These are phyloP conservation scores for Debaryomyces psychrophilus DNA, from an alignment of 1,139 yeast species.

Conservation along the genomic window DNA sequence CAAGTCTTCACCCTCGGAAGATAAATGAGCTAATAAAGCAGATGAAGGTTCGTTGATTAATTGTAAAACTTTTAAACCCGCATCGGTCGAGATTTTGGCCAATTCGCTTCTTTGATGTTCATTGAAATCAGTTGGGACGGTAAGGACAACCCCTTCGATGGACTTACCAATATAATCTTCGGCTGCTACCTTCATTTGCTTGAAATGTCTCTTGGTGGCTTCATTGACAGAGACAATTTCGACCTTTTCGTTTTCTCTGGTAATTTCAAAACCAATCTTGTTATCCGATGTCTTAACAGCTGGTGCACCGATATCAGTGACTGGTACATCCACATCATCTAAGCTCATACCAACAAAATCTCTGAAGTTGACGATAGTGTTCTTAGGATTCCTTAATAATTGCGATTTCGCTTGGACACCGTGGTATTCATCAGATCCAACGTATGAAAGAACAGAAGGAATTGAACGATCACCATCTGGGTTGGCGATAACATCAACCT, in stretches of 20 bases:
- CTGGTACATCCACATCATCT: constrained; percentile 66
- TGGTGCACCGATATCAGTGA: constrained; percentile 66
- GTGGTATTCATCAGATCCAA: constrained; percentile 93
- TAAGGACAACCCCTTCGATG: constrained; percentile 81
- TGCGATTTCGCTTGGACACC: constrained; percentile 96
- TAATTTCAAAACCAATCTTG: constrained; percentile 67
- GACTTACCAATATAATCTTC: constrained; percentile 85
- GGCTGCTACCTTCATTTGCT: constrained; percentile 84
- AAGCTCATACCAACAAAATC: constrained; percentile 83
- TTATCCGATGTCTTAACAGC: constrained; percentile 72
- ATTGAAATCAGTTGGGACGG: constrained; percentile 89
- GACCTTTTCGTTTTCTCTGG: constrained; percentile 47
- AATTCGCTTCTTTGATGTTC: constrained; percentile 72
- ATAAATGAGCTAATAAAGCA: constrained; percentile 79
- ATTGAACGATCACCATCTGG: constrained; percentile 99
- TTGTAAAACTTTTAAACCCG: constrained; percentile 83
- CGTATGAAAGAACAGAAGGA: constrained; percentile 89
- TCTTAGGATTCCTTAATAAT: constrained; percentile 83
- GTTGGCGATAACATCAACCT: constrained; percentile 96
- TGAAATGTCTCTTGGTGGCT: constrained; percentile 80
- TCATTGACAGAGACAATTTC: constrained; percentile 69
- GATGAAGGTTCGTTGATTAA: constrained; percentile 92
- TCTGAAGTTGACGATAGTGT: constrained; percentile 90
- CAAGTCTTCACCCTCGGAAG: constrained; percentile 56
- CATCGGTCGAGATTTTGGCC: constrained; percentile 61